Conservation (phyloP, 768 basidiomycete genomes). For the Suillus subalutaceus region DNA sequence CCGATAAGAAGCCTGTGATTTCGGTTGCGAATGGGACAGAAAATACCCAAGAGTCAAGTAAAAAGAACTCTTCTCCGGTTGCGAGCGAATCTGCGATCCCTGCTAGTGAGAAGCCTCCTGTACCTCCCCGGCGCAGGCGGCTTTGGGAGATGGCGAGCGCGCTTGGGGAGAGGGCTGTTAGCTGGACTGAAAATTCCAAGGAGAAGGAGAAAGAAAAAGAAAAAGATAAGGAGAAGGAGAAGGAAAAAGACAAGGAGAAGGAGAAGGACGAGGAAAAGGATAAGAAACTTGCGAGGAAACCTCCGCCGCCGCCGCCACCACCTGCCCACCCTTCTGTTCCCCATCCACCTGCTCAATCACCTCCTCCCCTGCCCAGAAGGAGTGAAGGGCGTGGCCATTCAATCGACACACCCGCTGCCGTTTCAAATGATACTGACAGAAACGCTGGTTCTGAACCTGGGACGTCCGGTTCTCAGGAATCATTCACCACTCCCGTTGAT, state of each 20-base stretch:
- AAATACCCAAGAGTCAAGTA: not conserved
- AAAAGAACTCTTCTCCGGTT: not conserved
- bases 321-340: constrained; percentile 30
- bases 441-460: constrained; percentile 9
- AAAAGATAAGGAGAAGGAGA: constrained; percentile 24
- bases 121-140: constrained; percentile 64
- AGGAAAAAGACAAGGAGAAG: constrained; percentile 39
- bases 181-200: constrained; percentile 46
- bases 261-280: constrained; percentile 28
- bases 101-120: constrained; percentile 50
- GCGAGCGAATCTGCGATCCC: not conserved
- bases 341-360: constrained; percentile 26
- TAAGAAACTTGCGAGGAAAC: constrained; percentile 13
- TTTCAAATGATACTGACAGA: constrained; percentile 15
- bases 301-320: constrained; percentile 24
- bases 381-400: constrained; percentile 39
- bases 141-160: constrained; percentile 73
- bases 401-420: constrained; percentile 13
- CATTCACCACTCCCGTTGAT: constrained; percentile 25
- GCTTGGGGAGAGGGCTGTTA: constrained; percentile 58
- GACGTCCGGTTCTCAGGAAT: constrained; percentile 13
- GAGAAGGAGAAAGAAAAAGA: constrained; percentile 29
- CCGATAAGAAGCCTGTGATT: constrained; percentile 27
- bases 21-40: constrained; percentile 13
- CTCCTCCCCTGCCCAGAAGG: constrained; percentile 57